Evolutionary conservation across 2,329 filamentous ascomycete genomes (phyloP), one percentile per base, ranked within the genome.

Genomic region (Scorias spongiosa): DNA sequence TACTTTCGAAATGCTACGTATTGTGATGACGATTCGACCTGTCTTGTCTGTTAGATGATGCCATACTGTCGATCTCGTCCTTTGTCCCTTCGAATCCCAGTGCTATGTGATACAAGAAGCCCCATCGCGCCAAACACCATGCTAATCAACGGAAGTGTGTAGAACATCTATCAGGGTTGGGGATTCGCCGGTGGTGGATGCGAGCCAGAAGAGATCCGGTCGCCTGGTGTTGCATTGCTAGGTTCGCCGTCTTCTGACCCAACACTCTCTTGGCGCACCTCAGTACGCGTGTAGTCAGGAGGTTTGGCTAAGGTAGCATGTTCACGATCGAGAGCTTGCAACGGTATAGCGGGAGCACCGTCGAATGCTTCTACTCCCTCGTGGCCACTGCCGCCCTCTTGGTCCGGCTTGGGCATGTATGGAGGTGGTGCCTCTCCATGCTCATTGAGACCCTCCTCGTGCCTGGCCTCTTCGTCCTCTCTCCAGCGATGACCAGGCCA

Each of bases 341-440:
- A 48, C 2, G 67, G 66, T 32, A 67, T 54, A 8, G 60, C 49
- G 2, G 49, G 53, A 7, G 20, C 20, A 5, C 32, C 32, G 15
- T 15, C 15, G 5, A 12, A 12, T 4, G 12, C 32, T 36, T 12
- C 11, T 9, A 9, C 32, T 20, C 41, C 43, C 26, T 48, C 44
- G 1, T 42, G 39, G 14, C 39, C 30, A 8, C 41, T 44, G 15
- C 8, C 48, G 46, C 39, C 53, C 40, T 45, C 44, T 29, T 52
- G 51, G 11, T 58, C 53, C 18, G 46, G 49, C 47, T 62, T 63
- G 0, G 45, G 63, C 51, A 53, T 65, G 56, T 82, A 82, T 0
- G 78, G 75, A 40, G 78, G 78, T 41, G 78, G 78, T 9, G 77
- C 75, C 57, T 81, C 76, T 26, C 78, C 78, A 38, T 70, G 59